phyloP scores from a whole-genome alignment of 169 alveolate genomes.

The Eimeria sp. region DNA sequence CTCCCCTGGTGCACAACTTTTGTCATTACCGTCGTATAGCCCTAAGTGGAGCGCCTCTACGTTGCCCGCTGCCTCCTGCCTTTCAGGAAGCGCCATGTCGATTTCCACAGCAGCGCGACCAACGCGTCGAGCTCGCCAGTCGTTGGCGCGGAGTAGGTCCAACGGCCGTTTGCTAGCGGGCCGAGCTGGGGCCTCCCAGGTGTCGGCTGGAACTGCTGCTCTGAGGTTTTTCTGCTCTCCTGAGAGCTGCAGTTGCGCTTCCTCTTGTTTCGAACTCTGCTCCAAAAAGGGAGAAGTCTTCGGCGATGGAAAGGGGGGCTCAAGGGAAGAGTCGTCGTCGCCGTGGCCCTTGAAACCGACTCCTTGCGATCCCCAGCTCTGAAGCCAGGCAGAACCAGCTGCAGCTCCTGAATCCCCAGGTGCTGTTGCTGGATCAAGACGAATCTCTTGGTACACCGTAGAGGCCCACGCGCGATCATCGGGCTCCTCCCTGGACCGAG shows the following conservation, averaged over 20 bases:
- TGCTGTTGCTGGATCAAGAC: neutral
- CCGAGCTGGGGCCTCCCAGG: neutral
- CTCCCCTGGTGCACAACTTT: neutral
- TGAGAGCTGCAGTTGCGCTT: neutral
- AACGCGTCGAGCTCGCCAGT: slow-evolving; percentile 64
- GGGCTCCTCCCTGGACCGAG: neutral
- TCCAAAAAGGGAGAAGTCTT: neutral
- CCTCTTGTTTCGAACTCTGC: neutral
- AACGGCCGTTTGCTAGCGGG: slow-evolving; percentile 28
- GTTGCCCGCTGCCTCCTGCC: neutral
- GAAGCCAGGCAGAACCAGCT: neutral
- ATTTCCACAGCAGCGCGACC: slow-evolving; percentile 48
- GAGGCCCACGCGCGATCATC: neutral
- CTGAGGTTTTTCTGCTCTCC: neutral
- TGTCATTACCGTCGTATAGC: neutral
- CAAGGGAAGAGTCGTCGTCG: neutral
- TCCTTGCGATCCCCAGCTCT: neutral
- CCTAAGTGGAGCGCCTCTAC: neutral
- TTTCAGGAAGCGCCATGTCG: slow-evolving; percentile 9
- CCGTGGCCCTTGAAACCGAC: neutral
- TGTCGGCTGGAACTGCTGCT: neutral
- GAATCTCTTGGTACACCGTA: neutral
- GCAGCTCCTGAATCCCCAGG: neutral
- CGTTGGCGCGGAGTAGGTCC: slow-evolving; percentile 39
- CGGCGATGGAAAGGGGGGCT: neutral